A percentile compares a stretch with the other conserved stretches of the same genome.
These are phyloP conservation scores for Ceratobasidium sp. DNA, from an alignment of 1,284 basidiomycete genomes.

Conservation along the genomic window DNA sequence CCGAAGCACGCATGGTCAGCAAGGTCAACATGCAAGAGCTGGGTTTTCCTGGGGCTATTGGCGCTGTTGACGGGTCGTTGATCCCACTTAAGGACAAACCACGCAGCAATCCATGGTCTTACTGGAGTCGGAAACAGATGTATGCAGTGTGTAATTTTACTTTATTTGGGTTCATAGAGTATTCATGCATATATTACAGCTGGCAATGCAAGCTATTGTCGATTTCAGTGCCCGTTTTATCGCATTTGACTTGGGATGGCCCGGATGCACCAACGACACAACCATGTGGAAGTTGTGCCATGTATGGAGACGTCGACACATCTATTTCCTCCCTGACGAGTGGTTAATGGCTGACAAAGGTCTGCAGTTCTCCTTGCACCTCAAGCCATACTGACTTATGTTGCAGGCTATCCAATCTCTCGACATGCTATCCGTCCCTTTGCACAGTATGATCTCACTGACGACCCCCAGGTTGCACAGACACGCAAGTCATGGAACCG, in stretches of 20 bases:
- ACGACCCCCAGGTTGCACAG: constrained; percentile 22
- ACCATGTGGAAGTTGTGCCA: constrained; percentile 52
- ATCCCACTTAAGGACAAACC: constrained; percentile 50
- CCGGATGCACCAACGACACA: constrained; percentile 52
- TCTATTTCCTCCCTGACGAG: constrained; percentile 50
- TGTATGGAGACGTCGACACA: constrained; percentile 50
- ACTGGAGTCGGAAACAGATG: constrained; percentile 49
- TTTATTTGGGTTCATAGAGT: background rate
- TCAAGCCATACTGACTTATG: background rate
- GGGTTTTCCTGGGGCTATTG: constrained; percentile 51
- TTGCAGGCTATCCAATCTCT: constrained; percentile 51
- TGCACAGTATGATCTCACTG: constrained; percentile 49
- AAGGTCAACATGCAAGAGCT: constrained; percentile 47
- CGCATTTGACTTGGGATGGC: constrained; percentile 53
- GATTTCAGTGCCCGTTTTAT: constrained; percentile 51
- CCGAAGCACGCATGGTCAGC: constrained; percentile 31
- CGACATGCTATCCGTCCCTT: constrained; percentile 51
- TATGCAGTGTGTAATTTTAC: constrained; percentile 46
- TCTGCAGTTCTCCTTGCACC: constrained; percentile 16
- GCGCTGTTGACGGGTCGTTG: constrained; percentile 50
- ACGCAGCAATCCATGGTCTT: constrained; percentile 45
- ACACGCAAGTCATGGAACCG: constrained; percentile 49
- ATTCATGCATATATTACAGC: constrained; percentile 42
- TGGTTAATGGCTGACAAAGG: constrained; percentile 54
- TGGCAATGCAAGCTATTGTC: constrained; percentile 52